Evolutionary conservation across 2,329 filamentous ascomycete species (phyloP), one percentile per base, ranked within the genome.

Genomic region (Sporothrix euskadiensis): DNA sequence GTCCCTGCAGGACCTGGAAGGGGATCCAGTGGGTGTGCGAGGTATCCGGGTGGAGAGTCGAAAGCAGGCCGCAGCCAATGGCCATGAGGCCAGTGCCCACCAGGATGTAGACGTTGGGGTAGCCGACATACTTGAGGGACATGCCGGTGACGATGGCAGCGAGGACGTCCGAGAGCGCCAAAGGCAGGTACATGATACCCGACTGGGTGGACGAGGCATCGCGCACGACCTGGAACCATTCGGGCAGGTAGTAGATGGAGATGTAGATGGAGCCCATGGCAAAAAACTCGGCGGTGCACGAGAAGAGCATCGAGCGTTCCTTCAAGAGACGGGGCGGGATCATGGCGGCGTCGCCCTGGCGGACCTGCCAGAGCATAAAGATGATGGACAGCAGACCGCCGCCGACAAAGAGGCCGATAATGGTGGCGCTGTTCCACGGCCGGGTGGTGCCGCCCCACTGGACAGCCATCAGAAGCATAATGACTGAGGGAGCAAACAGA

Each of bases 1-100:
- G 78, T 66, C 84, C 84, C 26, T 83, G 81, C 41, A 89, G 78
- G 26, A 86, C 83, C 78, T 88, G 87, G 79, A 85, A 89, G 44
- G 86, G 86, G 75, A 89, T 85, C 87, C 87, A 89, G 63, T 82
- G 80, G 12, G 78, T 76, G 5, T 84, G 78, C 0, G 82, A 80
- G 1, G 85, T 87, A 76, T 83, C 76, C 4, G 85, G 80, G 66
- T 80, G 80, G 14, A 88, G 82, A 0, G 86, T 88, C 2, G 85
- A 86, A 74, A 89, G 81, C 71, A 89, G 82, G 19, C 87, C 87
- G 9, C 81, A 78, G 30, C 86, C 85, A 72, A 87, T 78, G 54
- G 84, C 77, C 76, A 78, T 82, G 68, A 83, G 78, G 71, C 83
- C 75, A 74, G 83, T 81, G 66, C 65, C 65, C 81, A 83, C 10